phyloP scores from a whole-genome alignment of 2,329 filamentous ascomycete species.

The Aspergillus alliaceus region DNA sequence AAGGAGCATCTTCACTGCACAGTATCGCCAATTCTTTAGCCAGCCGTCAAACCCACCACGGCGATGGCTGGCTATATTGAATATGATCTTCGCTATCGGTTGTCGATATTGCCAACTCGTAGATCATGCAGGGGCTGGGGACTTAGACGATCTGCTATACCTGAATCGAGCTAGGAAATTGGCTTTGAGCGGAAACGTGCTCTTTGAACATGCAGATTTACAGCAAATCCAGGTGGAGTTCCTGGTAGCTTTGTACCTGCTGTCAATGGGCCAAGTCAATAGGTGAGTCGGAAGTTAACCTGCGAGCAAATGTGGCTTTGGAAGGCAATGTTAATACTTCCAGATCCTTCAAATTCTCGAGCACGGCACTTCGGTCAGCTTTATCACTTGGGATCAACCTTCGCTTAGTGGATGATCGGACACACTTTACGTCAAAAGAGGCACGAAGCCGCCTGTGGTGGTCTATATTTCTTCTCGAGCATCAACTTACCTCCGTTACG shows the following conservation, averaged over 20 bases:
- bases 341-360: constrained; percentile 43
- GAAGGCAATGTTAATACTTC: background rate
- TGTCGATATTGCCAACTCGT: constrained; percentile 40
- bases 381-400: constrained; percentile 44
- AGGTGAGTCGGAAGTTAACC: constrained; percentile 27
- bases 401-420: constrained; percentile 34
- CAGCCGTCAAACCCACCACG: constrained; percentile 25
- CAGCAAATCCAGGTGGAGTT: constrained; percentile 45
- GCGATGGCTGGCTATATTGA: constrained; percentile 45
- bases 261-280: constrained; percentile 43
- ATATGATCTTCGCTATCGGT: constrained; percentile 48
- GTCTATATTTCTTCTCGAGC: constrained; percentile 43
- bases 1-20: constrained; percentile 35
- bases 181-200: constrained; percentile 33
- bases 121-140: constrained; percentile 17
- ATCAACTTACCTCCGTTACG: constrained; percentile 42
- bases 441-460: constrained; percentile 45
- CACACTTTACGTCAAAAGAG: constrained; percentile 40
- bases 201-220: constrained; percentile 43
- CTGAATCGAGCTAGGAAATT: constrained; percentile 42
- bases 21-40: constrained; percentile 38
- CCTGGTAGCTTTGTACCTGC: constrained; percentile 41
- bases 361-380: constrained; percentile 42
- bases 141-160: constrained; percentile 40
- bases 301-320: background rate